Conservation (phyloP, 202 grass and related monocot genomes). For the Zoysia matrella region DNA sequence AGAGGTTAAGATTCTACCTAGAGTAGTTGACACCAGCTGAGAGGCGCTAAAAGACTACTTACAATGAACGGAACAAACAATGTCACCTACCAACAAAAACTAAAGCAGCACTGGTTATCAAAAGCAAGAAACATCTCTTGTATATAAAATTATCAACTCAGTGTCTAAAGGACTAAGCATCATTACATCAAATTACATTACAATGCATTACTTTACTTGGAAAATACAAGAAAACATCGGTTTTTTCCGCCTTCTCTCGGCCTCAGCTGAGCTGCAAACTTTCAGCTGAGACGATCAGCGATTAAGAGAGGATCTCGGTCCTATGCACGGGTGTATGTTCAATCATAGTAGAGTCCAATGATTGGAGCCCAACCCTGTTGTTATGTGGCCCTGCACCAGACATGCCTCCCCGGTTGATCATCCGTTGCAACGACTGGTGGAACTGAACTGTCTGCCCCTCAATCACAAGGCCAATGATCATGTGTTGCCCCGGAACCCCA, state of each 20-base stretch:
- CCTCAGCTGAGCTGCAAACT: slow-evolving; percentile 3
- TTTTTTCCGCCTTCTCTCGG: background rate
- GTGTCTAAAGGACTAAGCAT: background rate
- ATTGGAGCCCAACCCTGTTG: slow-evolving; percentile 25
- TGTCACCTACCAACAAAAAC: background rate
- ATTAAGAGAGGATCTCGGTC: too few species aligned
- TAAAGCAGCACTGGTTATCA: background rate
- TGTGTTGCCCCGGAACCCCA: slow-evolving; percentile 51
- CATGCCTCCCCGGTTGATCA: slow-evolving; percentile 15
- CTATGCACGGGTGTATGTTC: slow-evolving; percentile 36
- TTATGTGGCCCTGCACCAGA: slow-evolving; percentile 27
- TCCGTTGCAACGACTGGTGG: slow-evolving; percentile 19
- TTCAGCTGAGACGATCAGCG: background rate
- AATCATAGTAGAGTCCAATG: slow-evolving; percentile 34
- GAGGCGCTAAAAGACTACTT: background rate
- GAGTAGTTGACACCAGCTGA: slow-evolving; percentile 47
- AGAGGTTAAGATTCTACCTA: slow-evolving; percentile 36
- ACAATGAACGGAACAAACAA: slow-evolving; percentile 3
- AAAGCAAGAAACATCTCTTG: slow-evolving; percentile 20
- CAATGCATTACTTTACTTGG: background rate
- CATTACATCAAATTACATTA: slow-evolving; percentile 4
- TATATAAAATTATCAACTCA: slow-evolving; percentile 5
- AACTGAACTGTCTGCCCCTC: slow-evolving; percentile 32
- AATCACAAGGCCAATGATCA: slow-evolving; percentile 32
- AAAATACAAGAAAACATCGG: background rate